A percentile compares a stretch with the other conserved stretches of the same genome.
phyloP scores from a whole-genome alignment of 306 rosid species.

The Alnus glutinosa region DNA sequence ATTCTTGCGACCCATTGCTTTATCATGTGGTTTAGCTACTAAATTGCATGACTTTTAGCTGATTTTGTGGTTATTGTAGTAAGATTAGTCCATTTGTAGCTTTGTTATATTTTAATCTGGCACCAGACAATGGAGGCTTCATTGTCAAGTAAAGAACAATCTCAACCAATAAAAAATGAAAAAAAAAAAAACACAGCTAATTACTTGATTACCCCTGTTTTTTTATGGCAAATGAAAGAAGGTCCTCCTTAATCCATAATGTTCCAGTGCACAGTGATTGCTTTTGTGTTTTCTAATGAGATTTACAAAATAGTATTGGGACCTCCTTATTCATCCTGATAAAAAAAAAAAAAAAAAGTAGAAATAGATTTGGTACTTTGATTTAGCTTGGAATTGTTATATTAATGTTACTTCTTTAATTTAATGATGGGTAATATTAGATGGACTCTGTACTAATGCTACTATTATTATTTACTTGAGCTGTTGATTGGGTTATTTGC shows the following conservation, averaged over 20 bases:
- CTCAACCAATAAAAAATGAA: not conserved
- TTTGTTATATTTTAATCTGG: not conserved
- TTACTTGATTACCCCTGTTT: not conserved
- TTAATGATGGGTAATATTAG: not conserved
- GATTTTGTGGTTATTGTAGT: not conserved
- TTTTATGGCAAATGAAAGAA: not conserved
- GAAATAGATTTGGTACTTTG: not conserved
- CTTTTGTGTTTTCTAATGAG: no score
- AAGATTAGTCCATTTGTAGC: not conserved
- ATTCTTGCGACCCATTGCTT: not conserved
- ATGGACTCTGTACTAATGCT: not conserved
- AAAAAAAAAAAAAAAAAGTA: no score
- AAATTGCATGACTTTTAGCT: no score
- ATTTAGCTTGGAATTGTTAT: not conserved
- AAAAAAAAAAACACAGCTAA: not conserved
- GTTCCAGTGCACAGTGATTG: not conserved
- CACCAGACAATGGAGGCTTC: not conserved
- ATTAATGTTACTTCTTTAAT: not conserved
- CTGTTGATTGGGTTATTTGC: conserved; percentile 13
- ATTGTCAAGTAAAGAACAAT: not conserved
- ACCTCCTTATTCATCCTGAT: no score
- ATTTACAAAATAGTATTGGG: no score
- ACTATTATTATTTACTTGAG: not conserved
- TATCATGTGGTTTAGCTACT: not conserved
- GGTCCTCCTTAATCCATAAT: not conserved